Evolutionary conservation across 768 basidiomycete genomes (phyloP).

Genomic region (Pleurotus citrinopileatus): DNA sequence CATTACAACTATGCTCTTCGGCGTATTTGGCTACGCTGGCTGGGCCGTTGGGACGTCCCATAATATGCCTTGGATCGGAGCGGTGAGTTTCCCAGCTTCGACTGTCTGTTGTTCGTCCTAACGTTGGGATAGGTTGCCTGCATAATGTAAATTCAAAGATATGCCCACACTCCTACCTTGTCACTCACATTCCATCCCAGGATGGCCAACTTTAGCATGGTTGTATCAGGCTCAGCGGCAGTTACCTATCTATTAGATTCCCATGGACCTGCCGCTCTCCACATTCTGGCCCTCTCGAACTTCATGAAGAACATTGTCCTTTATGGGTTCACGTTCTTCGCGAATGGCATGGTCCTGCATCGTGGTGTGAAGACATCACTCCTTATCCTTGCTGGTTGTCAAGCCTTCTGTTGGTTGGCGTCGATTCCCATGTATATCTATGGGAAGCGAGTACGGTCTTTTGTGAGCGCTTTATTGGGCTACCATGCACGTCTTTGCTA

Average conservation of each 20-base stretch:
- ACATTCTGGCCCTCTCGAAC: conserved; percentile 38
- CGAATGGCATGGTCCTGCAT: conserved; percentile 35
- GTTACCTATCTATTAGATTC: conserved; percentile 45
- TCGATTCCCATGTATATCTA: conserved; percentile 42
- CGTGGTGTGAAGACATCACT: conserved; percentile 37
- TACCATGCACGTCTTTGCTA: neutral
- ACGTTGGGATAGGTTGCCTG: neutral
- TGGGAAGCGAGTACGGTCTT: conserved; percentile 40
- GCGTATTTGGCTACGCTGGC: conserved; percentile 42
- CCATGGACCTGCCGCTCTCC: conserved; percentile 38
- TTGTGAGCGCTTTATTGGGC: conserved; percentile 26
- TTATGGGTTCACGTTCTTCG: conserved; percentile 44
- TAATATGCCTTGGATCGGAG: conserved; percentile 44
- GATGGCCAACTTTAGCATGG: conserved; percentile 43
- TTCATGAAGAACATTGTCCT: conserved; percentile 43
- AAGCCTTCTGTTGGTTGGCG: conserved; percentile 38
- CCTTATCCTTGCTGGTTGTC: conserved; percentile 35
- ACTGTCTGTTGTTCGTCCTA: neutral
- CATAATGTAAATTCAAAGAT: neutral
- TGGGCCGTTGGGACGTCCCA: conserved; percentile 42
- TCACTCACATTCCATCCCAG: conserved; percentile 17
- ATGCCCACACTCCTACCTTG: neutral
- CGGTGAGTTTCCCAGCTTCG: conserved; percentile 26
- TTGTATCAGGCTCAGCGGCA: conserved; percentile 37
- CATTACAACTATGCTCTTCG: conserved; percentile 38